These are phyloP conservation scores for Chloromonas sp. DNA, from an alignment of 163 green algal species.

Conservation along the genomic window DNA sequence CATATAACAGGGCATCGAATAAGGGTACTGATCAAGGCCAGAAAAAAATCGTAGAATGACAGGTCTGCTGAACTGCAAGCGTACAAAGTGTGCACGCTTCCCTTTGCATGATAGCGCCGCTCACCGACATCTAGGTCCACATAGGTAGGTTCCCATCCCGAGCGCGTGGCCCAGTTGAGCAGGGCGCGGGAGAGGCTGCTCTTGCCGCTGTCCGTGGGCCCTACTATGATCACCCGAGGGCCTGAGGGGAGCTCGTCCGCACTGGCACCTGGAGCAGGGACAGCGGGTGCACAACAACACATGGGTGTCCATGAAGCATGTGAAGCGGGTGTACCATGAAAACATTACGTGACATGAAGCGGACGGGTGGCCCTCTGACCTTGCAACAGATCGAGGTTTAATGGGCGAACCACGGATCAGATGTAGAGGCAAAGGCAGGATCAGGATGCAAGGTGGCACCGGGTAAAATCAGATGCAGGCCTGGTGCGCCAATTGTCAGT, in stretches of 20 bases:
- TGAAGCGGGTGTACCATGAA: neutral
- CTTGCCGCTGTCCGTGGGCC: slow-evolving; percentile 84
- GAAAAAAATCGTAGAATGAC: too few relatives aligned
- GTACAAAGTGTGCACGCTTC: neutral
- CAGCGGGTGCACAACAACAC: neutral
- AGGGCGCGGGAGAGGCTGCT: slow-evolving; percentile 78
- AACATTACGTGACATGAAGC: neutral
- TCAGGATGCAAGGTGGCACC: too few relatives aligned
- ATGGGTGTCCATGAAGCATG: neutral
- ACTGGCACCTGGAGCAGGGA: neutral
- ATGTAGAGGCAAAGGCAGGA: too few relatives aligned
- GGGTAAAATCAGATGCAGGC: too few relatives aligned
- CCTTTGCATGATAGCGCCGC: neutral
- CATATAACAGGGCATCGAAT: too few relatives aligned
- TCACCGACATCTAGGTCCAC: slow-evolving; percentile 90
- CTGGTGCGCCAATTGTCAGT: too few relatives aligned
- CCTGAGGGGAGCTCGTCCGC: slow-evolving; percentile 16
- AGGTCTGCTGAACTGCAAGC: too few relatives aligned
- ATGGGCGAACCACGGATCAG: too few relatives aligned
- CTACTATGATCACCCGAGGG: slow-evolving; percentile 65
- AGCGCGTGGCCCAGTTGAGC: slow-evolving; percentile 85
- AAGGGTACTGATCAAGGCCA: too few relatives aligned
- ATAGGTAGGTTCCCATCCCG: slow-evolving; percentile 60
- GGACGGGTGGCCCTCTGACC: neutral
- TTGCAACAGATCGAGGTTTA: too few relatives aligned